These are phyloP conservation scores for Candida frijolesensis DNA, from an alignment of 1,139 yeast species.

Conservation along the genomic window DNA sequence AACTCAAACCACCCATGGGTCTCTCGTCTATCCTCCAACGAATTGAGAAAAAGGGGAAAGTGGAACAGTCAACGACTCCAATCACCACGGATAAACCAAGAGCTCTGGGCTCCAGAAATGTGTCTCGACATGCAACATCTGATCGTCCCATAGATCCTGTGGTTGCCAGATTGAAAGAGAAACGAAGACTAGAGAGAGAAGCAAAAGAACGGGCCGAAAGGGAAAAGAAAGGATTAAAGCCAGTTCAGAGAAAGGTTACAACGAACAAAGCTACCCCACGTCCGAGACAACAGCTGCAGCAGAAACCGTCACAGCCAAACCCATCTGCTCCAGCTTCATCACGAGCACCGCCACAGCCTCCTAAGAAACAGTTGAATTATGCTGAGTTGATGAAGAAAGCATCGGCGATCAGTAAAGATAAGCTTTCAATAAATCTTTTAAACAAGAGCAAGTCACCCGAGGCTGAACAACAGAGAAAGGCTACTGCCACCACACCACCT, in stretches of 20 bases:
- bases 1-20: slow-evolving; percentile 12
- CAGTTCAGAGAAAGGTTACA: slow-evolving; percentile 17
- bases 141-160: slow-evolving; percentile 47
- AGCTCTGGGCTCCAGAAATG: not conserved
- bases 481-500: not conserved
- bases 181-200: slow-evolving; percentile 57
- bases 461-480: slow-evolving; percentile 6
- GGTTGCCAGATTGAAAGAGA: slow-evolving; percentile 64
- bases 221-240: slow-evolving; percentile 37
- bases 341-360: slow-evolving; percentile 14
- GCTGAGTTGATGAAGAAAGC: slow-evolving; percentile 74
- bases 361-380: slow-evolving; percentile 56
- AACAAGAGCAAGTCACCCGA: slow-evolving; percentile 37
- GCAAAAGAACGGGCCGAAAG: slow-evolving; percentile 39
- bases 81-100: not conserved
- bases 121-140: not conserved
- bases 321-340: slow-evolving; percentile 4
- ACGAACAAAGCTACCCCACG: slow-evolving; percentile 6
- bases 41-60: slow-evolving; percentile 35
- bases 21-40: slow-evolving; percentile 29
- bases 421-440: slow-evolving; percentile 39
- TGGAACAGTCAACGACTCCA: slow-evolving; percentile 9
- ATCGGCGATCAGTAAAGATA: slow-evolving; percentile 50
- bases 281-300: slow-evolving; percentile 3
- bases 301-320: slow-evolving; percentile 16